phyloP scores from a whole-genome alignment of 108 stramenopile genomes.

The Discostella stelligeroides region DNA sequence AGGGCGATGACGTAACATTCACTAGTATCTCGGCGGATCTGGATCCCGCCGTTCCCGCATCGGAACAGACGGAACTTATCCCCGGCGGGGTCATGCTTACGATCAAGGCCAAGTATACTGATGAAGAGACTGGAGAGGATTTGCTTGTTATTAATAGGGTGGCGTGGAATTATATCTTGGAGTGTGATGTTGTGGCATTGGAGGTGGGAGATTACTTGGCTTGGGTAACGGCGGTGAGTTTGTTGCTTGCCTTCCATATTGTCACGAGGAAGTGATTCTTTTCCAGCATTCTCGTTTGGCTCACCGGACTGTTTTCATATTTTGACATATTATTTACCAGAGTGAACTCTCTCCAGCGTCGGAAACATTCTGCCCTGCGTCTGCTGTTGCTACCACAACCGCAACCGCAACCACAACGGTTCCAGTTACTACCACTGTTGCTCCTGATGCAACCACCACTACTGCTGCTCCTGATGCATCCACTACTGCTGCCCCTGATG shows the following conservation, averaged over 20 bases:
- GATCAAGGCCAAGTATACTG: constrained; percentile 6
- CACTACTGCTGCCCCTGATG: too few relatives aligned
- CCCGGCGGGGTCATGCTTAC: constrained; percentile 34
- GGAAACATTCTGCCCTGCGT: constrained; percentile 24
- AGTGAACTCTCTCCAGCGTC: constrained; percentile 10
- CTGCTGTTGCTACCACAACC: neutral
- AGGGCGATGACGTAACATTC: constrained; percentile 24
- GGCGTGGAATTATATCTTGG: constrained; percentile 35
- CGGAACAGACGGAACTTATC: constrained; percentile 21
- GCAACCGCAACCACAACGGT: constrained; percentile 3
- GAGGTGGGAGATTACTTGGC: constrained; percentile 33
- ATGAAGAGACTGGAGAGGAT: constrained; percentile 7
- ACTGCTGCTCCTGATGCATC: too few relatives aligned
- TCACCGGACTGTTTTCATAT: neutral
- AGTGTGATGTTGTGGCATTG: constrained; percentile 21
- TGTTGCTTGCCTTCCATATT: neutral
- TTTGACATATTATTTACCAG: constrained; percentile 2
- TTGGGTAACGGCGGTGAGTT: constrained; percentile 34
- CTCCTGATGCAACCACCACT: too few relatives aligned
- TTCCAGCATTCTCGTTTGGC: too few relatives aligned
- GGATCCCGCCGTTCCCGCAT: constrained; percentile 4
- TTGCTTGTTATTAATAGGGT: constrained; percentile 16
- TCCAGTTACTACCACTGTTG: neutral
- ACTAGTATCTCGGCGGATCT: constrained; percentile 28
- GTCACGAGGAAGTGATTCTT: neutral